Evolutionary conservation across 805 yeast species (phyloP), one percentile per base, ranked within the genome.

Genomic region (Schwanniomyces pseudopolymorphus): DNA sequence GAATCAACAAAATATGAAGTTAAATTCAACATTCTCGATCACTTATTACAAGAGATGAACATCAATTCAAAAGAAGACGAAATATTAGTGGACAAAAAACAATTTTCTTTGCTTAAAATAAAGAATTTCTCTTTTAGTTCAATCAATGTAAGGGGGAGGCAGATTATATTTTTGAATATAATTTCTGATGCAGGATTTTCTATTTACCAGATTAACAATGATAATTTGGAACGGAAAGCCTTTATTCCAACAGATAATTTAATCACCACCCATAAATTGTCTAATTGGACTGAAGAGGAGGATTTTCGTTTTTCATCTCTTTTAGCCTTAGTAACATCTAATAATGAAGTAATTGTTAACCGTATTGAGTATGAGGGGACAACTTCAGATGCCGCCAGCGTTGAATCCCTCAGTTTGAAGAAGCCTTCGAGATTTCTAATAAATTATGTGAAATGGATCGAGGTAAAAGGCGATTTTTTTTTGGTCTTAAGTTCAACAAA

Each of bases 71-170:
- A 45, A 4, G 40, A 50, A 2, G 52, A 59, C 2, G 62, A 60
- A 21, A 50, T 64, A 13, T 25, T 48, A 6, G 50, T 64, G 5
- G 54, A 54, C 10, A 52, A 57, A 3, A 44, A 51, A 1, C 64
- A 66, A 35, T 60, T 36, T 41, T 41, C 45, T 40, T 47, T 57
- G 11, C 49, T 71, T 11, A 61, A 57, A 33, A 53, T 70, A 17
- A 58, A 58, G 31, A 51, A 50, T 37, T 72, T 72, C 41, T 53
- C 54, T 20, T 64, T 71, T 42, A 57, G 54, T 8, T 43, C 40
- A 19, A 39, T 50, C 3, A 33, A 40, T 1, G 5, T 25, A 5
- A 28, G 28, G 19, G 22, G 14, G n/a, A 43, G 38, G 10, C 25
- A 40, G n/a, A 8, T 20, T 24, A 9, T 44, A 14, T 33, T 44